phyloP scores from a whole-genome alignment of 495 filamentous ascomycete genomes.

The Xylaria nigripes region DNA sequence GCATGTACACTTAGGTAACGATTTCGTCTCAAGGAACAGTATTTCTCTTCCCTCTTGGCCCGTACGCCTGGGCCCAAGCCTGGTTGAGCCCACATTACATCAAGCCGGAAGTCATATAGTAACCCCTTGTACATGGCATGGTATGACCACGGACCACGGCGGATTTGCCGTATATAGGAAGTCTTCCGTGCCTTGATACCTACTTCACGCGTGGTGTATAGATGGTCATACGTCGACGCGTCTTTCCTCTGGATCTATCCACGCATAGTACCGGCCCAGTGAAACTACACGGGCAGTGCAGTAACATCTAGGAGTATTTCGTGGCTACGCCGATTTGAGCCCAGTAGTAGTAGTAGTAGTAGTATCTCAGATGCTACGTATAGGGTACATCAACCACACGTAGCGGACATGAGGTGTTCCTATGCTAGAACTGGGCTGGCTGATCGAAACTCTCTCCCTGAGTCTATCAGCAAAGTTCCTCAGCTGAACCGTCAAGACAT shows the following conservation, averaged over 20 bases:
- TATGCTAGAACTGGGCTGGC: neutral
- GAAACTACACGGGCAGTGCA: neutral
- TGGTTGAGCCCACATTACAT: neutral
- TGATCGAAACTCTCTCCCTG: neutral
- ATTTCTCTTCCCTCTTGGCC: neutral
- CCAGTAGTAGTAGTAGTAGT: too few relatives aligned
- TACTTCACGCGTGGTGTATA: neutral
- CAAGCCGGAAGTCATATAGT: neutral
- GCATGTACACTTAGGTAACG: too few relatives aligned
- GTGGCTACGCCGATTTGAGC: too few relatives aligned
- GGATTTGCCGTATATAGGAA: neutral
- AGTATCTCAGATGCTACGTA: neutral
- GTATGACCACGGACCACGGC: neutral
- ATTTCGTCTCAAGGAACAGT: neutral
- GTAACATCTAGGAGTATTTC: neutral
- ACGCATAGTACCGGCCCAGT: neutral
- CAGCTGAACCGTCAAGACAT: neutral
- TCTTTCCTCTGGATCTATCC: neutral
- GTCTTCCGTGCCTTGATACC: neutral
- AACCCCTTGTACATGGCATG: neutral
- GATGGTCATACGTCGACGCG: neutral
- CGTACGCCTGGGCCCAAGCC: neutral
- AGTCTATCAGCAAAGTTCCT: neutral
- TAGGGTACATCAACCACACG: neutral
- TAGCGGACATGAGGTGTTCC: neutral